phyloP scores from a whole-genome alignment of 192 early-diverging fungal species.

The Cladochytrium replicatum region DNA sequence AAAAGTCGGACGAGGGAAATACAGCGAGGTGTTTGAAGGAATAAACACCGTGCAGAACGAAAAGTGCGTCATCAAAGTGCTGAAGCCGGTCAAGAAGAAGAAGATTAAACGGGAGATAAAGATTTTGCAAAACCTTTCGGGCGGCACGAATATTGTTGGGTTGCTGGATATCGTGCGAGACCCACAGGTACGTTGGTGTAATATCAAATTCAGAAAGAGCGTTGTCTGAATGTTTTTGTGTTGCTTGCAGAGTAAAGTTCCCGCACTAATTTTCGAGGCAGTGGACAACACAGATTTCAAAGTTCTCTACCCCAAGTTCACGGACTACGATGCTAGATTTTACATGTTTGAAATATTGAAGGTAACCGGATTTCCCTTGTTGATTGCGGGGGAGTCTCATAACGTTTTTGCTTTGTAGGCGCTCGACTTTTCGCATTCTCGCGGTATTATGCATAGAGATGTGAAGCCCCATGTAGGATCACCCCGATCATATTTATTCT shows the following conservation, averaged over 20 bases:
- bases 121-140: slow-evolving; percentile 93
- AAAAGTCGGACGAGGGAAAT: slow-evolving; percentile 98
- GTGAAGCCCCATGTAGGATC: slow-evolving; percentile 79
- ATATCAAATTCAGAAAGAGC: not conserved
- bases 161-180: slow-evolving; percentile 92
- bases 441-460: slow-evolving; percentile 99
- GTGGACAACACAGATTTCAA: slow-evolving; percentile 99
- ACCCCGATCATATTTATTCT: not conserved
- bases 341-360: slow-evolving; percentile 96
- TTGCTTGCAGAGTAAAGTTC: slow-evolving; percentile 71
- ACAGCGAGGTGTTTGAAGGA: slow-evolving; percentile 99
- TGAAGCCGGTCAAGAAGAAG: slow-evolving; percentile 99
- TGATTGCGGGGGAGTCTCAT: not conserved
- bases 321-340: slow-evolving; percentile 89
- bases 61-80: slow-evolving; percentile 96
- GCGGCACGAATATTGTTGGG: slow-evolving; percentile 86
- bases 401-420: slow-evolving; percentile 43
- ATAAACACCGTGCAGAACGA: slow-evolving; percentile 70
- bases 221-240: not conserved
- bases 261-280: slow-evolving; percentile 92
- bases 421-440: slow-evolving; percentile 94
- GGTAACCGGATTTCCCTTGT: slow-evolving; percentile 25
- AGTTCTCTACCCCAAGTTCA: slow-evolving; percentile 85
- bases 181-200: slow-evolving; percentile 52
- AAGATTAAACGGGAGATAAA: slow-evolving; percentile 99